A percentile compares a stretch with the other conserved stretches of the same genome.
These are phyloP conservation scores for Linnemannia exigua DNA, from an alignment of 192 early-diverging fungal genomes.

Conservation along the genomic window DNA sequence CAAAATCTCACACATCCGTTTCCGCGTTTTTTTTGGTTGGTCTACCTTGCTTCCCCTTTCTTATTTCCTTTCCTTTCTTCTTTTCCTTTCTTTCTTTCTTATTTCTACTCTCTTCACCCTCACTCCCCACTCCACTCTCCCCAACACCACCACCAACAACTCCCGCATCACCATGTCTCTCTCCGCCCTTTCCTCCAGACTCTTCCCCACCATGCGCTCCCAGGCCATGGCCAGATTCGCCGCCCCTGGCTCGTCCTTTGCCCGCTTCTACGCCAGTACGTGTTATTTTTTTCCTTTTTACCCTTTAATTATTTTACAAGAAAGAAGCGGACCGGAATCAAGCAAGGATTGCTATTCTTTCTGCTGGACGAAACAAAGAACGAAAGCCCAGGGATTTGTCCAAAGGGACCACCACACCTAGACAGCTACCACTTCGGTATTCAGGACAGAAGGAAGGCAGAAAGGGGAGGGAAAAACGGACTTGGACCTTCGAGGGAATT, in stretches of 20 bases:
- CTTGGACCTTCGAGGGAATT: neutral
- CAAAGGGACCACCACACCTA: too few species aligned
- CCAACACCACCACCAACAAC: neutral
- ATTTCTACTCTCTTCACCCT: neutral
- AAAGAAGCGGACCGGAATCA: neutral
- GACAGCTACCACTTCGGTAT: neutral
- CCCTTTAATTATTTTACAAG: neutral
- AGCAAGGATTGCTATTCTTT: neutral
- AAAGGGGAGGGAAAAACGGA: too few species aligned
- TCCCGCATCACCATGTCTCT: conserved; percentile 37
- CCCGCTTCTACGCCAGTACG: conserved; percentile 66
- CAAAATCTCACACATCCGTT: neutral
- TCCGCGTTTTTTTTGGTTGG: conserved; percentile 8
- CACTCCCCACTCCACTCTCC: neutral
- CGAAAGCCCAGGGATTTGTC: too few species aligned
- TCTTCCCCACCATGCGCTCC: conserved; percentile 49
- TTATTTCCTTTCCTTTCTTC: neutral
- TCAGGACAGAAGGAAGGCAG: neutral
- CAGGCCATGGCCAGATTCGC: conserved; percentile 48
- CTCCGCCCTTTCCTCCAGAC: conserved; percentile 37
- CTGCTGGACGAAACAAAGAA: neutral
- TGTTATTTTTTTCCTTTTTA: neutral
- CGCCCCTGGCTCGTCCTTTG: conserved; percentile 50
- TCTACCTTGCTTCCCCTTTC: neutral
- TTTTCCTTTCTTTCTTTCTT: neutral